phyloP scores from a whole-genome alignment of 148 eudicot genomes.

The Cornus florida region DNA sequence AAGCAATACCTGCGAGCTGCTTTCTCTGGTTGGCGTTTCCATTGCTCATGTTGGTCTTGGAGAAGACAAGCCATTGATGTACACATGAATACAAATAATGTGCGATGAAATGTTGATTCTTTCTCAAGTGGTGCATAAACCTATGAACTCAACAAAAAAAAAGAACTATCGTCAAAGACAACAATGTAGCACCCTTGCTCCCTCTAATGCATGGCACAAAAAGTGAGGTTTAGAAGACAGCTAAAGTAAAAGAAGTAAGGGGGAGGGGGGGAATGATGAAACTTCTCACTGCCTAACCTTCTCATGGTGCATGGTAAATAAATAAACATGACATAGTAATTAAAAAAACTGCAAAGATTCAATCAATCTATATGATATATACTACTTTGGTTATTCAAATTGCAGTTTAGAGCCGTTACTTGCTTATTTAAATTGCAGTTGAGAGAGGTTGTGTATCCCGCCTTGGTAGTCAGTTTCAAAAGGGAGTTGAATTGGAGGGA shows the following conservation, averaged over 20 bases:
- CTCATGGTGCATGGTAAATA: neutral
- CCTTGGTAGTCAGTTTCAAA: slow-evolving; percentile 9
- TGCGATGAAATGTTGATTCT: slow-evolving; percentile 72
- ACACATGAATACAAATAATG: slow-evolving; percentile 82
- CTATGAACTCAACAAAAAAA: slow-evolving; percentile 29
- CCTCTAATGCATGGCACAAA: neutral
- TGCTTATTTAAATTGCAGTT: too few species aligned
- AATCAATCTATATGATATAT: too few species aligned
- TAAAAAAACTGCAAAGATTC: too few species aligned
- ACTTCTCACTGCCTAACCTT: neutral
- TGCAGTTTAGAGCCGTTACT: slow-evolving; percentile 34
- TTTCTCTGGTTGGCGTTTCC: slow-evolving; percentile 61
- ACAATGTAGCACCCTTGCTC: neutral
- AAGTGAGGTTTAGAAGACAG: neutral
- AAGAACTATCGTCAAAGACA: slow-evolving; percentile 5
- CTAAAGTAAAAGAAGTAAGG: neutral
- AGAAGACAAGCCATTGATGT: slow-evolving; percentile 76
- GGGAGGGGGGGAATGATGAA: neutral
- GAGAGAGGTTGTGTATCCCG: slow-evolving; percentile 14
- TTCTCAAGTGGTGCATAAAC: slow-evolving; percentile 80
- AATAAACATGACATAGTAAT: neutral
- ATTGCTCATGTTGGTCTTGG: slow-evolving; percentile 88
- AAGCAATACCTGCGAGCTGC: slow-evolving; percentile 62
- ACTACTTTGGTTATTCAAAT: slow-evolving; percentile 38
- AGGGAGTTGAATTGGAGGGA: slow-evolving; percentile 12